These are phyloP conservation scores for Alloascoidea hylecoeti DNA, from an alignment of 805 yeast genomes.

Conservation along the genomic window DNA sequence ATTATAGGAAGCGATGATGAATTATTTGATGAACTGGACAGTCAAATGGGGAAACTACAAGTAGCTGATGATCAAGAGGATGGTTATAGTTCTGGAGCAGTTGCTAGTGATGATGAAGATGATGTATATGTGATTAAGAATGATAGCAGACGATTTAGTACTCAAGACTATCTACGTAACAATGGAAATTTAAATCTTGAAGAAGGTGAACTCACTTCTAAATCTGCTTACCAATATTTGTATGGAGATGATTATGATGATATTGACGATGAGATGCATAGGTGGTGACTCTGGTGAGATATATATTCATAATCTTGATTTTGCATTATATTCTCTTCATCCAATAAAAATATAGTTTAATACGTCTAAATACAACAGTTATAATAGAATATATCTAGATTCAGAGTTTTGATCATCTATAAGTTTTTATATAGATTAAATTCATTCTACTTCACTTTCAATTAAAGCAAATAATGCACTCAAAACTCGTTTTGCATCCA, in stretches of 20 bases:
- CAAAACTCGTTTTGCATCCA: constrained; percentile 22
- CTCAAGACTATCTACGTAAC: no score
- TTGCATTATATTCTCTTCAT: not conserved
- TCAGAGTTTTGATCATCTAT: not conserved
- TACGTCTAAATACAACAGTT: not conserved
- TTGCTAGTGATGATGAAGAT: constrained; percentile 8
- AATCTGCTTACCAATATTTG: no score
- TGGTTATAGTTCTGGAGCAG: constrained; percentile 7
- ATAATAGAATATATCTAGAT: not conserved
- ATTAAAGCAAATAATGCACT: constrained; percentile 21
- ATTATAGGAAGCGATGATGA: constrained; percentile 22
- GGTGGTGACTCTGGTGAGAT: not conserved
- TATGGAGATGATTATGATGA: not conserved
- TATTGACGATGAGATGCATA: not conserved
- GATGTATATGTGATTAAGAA: no score
- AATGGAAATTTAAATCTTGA: no score
- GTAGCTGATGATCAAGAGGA: not conserved
- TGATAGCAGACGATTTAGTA: no score
- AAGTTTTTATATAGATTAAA: not conserved
- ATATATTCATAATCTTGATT: not conserved
- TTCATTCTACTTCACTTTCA: constrained; percentile 22
- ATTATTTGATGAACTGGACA: constrained; percentile 18
- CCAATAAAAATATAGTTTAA: not conserved
- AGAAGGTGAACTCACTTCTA: no score
- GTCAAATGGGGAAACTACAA: no score